phyloP scores from a whole-genome alignment of 257 asterid genomes.

The Henckelia pumila region DNA sequence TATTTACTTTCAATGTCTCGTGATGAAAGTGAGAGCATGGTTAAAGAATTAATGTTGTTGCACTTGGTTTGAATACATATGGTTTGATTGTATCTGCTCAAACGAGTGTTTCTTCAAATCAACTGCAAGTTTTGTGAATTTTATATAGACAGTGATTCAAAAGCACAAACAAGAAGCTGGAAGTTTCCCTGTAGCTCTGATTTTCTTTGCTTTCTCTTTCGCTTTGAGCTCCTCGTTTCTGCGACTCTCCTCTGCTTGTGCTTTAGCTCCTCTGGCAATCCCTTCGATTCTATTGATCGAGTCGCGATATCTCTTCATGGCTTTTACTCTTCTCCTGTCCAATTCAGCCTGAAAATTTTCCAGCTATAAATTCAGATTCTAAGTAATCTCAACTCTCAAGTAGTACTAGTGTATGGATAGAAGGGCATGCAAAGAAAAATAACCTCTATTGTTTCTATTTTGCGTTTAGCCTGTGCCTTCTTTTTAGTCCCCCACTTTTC shows the following conservation, averaged over 20 bases:
- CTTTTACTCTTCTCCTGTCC: slow-evolving; percentile 30
- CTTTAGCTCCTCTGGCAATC: slow-evolving; percentile 38
- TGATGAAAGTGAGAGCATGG: too few species aligned
- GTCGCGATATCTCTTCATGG: slow-evolving; percentile 22
- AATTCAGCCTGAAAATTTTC: slow-evolving; percentile 28
- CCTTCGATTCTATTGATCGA: slow-evolving; percentile 34
- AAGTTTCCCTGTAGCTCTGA: slow-evolving; percentile 38
- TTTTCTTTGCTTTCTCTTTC: slow-evolving; percentile 37
- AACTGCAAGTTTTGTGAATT: too few species aligned
- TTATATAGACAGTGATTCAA: slow-evolving; percentile 10
- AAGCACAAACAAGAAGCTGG: slow-evolving; percentile 33
- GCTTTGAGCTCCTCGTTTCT: slow-evolving; percentile 36
- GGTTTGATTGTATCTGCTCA: too few species aligned
- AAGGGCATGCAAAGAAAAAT: slow-evolving; percentile 1
- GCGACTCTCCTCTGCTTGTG: slow-evolving; percentile 35
- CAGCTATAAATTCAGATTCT: background rate
- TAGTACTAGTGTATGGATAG: background rate
- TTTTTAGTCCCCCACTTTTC: background rate
- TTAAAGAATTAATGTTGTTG: too few species aligned
- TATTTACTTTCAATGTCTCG: too few species aligned
- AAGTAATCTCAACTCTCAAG: background rate
- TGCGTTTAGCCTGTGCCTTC: background rate
- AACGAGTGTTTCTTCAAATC: too few species aligned
- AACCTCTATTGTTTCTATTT: slow-evolving; percentile 54
- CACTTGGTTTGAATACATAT: too few species aligned